These are phyloP conservation scores for Colletotrichum spinosum DNA, from an alignment of 2,329 filamentous ascomycete genomes.

Conservation along the genomic window DNA sequence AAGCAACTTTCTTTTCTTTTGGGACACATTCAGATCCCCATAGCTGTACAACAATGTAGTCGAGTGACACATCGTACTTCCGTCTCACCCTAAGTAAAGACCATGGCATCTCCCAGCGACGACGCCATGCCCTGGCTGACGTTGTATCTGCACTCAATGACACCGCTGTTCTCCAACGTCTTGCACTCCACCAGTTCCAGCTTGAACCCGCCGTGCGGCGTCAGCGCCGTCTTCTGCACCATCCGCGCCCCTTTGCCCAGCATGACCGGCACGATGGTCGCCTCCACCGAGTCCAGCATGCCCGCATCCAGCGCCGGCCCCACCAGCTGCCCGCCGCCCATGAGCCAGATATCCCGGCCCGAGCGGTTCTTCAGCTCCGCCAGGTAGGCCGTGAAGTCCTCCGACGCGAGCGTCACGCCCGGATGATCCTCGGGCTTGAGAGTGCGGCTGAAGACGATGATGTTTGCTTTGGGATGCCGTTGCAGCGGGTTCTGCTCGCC, in stretches of 20 bases:
- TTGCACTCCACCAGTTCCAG: slow-evolving; percentile 34
- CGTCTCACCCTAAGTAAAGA: not conserved
- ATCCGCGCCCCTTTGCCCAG: slow-evolving; percentile 43
- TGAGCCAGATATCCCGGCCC: slow-evolving; percentile 49
- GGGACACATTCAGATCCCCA: too few relatives aligned
- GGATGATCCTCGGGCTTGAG: slow-evolving; percentile 40
- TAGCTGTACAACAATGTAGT: too few relatives aligned
- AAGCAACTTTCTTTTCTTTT: too few relatives aligned
- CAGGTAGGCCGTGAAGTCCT: slow-evolving; percentile 39
- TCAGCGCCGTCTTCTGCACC: slow-evolving; percentile 20
- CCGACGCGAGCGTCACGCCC: slow-evolving; percentile 41
- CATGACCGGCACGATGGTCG: slow-evolving; percentile 43
- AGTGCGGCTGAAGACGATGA: slow-evolving; percentile 46
- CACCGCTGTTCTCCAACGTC: slow-evolving; percentile 37
- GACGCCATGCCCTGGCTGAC: slow-evolving; percentile 20
- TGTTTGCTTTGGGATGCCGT: slow-evolving; percentile 32
- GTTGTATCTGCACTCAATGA: slow-evolving; percentile 40
- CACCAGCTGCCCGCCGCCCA: slow-evolving; percentile 49
- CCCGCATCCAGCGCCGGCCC: slow-evolving; percentile 43
- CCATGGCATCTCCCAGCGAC: slow-evolving; percentile 26
- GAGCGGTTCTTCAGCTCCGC: slow-evolving; percentile 38
- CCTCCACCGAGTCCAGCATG: slow-evolving; percentile 47
- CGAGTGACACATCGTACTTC: too few relatives aligned
- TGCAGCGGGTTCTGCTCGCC: slow-evolving; percentile 41
- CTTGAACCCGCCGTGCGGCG: slow-evolving; percentile 5